Base-by-base conservation (phyloP, 139 green algal species). In the Auxenochlorella pyrenoidosa region DNA sequence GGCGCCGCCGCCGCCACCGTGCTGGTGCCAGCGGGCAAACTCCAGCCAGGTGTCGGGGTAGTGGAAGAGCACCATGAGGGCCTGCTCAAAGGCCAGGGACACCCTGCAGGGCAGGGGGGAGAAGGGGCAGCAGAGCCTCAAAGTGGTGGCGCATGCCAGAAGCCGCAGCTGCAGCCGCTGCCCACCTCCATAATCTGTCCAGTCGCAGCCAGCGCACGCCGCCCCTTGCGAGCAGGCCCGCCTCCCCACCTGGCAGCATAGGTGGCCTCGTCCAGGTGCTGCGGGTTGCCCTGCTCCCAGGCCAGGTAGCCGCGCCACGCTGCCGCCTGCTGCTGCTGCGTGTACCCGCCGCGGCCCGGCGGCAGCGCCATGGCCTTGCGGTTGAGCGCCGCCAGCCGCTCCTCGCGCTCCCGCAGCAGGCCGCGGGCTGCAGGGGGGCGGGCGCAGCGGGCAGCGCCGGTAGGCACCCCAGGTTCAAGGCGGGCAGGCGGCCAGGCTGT, bases 41-140 rank as follows among this genome's bases (percentile, higher is more conserved):
- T 92, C 91, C 63, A 92, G 82, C 91, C 86, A 91, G 13, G 91
- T 36, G 75, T 94, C 97, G 16, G 97, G 96, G 87, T 95, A 95
- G 83, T 93, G 87, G 75, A 92, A 84, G 28, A 98, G 91, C 43
- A 83, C 88, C 72, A 95, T 95, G 34, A 99, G 92, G 2, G 91
- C 92, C 86, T 99, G 96, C 75, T 98, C 93, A 87, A 95, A 98
- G 0, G 96, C 94, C 41, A 99, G 93, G 28, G 79, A 75, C 24
- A 99, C 91, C 4, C 95, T 86, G 81, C 81, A 66, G 80, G 19
- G 76, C 30, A n/a, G 76, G 75, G 28, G 75, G 30, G 43, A 2
- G 44, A 24, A 22, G 72, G 63, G 63, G 63, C 63, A 71, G 70
- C 32, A 43, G 70, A 32, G 15, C 8, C 34, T n/a, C n/a, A n/a